Percentiles rank a stretch among this genome's conserved stretches.
These are phyloP conservation scores for Thraustochytrium striatum DNA, from an alignment of 352 stramenopile species.

Conservation along the genomic window DNA sequence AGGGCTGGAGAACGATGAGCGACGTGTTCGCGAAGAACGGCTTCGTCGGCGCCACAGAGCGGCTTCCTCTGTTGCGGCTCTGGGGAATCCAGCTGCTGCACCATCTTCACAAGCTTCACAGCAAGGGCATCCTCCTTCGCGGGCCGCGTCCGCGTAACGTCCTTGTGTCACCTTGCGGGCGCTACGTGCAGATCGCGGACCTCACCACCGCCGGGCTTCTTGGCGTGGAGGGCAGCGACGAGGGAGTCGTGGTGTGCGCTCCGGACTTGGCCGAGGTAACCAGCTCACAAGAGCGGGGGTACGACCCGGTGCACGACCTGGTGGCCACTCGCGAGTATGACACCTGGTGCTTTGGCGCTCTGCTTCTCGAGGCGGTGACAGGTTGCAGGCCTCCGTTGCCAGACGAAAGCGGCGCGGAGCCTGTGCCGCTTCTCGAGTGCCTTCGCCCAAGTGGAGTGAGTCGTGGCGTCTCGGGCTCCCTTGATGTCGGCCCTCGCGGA, in stretches of 20 bases:
- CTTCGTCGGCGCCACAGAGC: not conserved
- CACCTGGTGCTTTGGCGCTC: slow-evolving; percentile 31
- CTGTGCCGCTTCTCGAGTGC: not conserved
- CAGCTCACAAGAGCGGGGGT: slow-evolving; percentile 1
- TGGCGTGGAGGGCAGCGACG: not conserved
- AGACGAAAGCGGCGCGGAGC: not conserved
- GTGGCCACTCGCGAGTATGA: not conserved
- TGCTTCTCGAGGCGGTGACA: slow-evolving; percentile 23
- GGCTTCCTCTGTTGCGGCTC: not conserved
- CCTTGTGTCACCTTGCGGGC: slow-evolving; percentile 31
- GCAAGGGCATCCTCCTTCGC: slow-evolving; percentile 33
- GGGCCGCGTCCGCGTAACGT: slow-evolving; percentile 24
- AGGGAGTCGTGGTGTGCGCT: not conserved
- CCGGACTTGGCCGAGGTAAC: slow-evolving; percentile 24
- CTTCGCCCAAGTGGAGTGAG: not conserved
- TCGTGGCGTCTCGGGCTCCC: not conserved
- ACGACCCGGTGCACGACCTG: not conserved
- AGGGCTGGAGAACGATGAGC: slow-evolving; percentile 19
- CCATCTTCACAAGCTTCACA: slow-evolving; percentile 3
- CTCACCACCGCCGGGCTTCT: slow-evolving; percentile 27
- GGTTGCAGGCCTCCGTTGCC: not conserved
- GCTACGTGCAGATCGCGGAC: not conserved
- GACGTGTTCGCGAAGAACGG: slow-evolving; percentile 16
- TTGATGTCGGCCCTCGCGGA: not conserved
- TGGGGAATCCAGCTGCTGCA: slow-evolving; percentile 10